Percentiles rank a stretch among this genome's conserved stretches.
phyloP scores from a whole-genome alignment of 495 filamentous ascomycete species.

The Lasiosphaeris hirsuta region DNA sequence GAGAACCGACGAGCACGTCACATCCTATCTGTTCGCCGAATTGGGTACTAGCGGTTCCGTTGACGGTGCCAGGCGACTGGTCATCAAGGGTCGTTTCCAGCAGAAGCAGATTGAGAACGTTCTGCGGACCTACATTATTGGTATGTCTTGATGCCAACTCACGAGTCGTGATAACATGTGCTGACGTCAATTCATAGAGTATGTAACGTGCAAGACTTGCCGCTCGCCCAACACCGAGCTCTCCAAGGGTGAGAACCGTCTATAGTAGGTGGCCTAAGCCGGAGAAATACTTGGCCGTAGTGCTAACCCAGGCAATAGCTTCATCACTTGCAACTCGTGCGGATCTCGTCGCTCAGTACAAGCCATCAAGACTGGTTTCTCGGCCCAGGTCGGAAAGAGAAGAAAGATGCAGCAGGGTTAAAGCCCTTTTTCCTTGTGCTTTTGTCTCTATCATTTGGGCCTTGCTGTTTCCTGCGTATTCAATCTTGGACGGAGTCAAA shows the following conservation, averaged over 20 bases:
- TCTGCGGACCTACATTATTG: constrained; percentile 76
- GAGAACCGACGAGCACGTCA: constrained; percentile 94
- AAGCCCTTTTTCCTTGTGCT: constrained; percentile 19
- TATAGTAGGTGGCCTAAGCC: constrained; percentile 37
- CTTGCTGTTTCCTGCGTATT: neutral
- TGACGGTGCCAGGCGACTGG: constrained; percentile 85
- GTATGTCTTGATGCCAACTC: constrained; percentile 48
- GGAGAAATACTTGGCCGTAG: too few relatives aligned
- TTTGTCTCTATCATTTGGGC: constrained; percentile 1
- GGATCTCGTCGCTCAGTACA: constrained; percentile 86
- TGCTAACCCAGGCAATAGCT: constrained; percentile 23
- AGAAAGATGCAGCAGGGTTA: constrained; percentile 54
- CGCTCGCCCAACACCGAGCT: constrained; percentile 91
- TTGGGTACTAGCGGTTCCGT: constrained; percentile 94
- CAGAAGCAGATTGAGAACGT: constrained; percentile 98
- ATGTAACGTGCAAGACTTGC: constrained; percentile 98
- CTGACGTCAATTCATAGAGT: constrained; percentile 58
- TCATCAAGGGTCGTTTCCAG: constrained; percentile 99
- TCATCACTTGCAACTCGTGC: constrained; percentile 63
- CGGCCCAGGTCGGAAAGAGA: constrained; percentile 94
- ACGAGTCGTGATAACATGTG: neutral
- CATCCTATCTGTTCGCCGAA: constrained; percentile 94
- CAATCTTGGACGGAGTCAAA: constrained; percentile 18
- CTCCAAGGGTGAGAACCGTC: constrained; percentile 96
- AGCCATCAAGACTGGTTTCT: constrained; percentile 99